Evolutionary conservation across 2,329 filamentous ascomycete species (phyloP), one percentile per base, ranked within the genome.

Genomic region (Ceratocystis smalleyi): DNA sequence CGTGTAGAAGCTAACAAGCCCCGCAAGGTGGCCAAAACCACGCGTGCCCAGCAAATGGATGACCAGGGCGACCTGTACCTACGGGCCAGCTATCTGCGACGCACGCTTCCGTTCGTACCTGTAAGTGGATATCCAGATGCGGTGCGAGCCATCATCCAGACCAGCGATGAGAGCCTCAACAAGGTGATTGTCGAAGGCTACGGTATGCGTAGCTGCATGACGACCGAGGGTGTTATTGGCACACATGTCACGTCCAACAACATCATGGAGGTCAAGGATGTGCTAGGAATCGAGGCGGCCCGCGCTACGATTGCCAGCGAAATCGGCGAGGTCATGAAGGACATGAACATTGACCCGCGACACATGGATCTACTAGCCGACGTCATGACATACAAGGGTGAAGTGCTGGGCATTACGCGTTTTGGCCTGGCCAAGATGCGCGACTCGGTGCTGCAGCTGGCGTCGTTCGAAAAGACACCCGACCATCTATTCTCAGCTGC

Each of bases 381-480:
- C 71, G 91, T 96, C 63, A 99, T 99, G 94, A 97, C 94, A 0
- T 97, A 92, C 81, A 97, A 96, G 77, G 94, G 94, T 61, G 92
- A 97, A 69, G 89, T 99, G 0, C 81, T 96, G 19, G 94, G 94
- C 62, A 99, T 99, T 72, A 99, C 94, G 1, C 87, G 94, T 40
- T 97, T 97, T 74, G 94, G 94, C 62, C 80, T 99, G 30, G 88
- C 91, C 65, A 99, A 97, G 79, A 97, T 96, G 87, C 82, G 94
- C 62, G 94, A 99, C 74, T 89, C 84, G 17, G 94, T 97, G 10
- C 78, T 99, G 64, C 94, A 99, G 74, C 81, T 99, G 12, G 94
- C 94, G 0, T 92, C 87, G 19, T 99, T 99, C 72, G 94, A 99
- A 76, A 97, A 97, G 82, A 99, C 94, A 59, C 91, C 94, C 0